Evolutionary conservation across 495 filamentous ascomycete species (phyloP), one percentile per base, ranked within the genome.

Genomic region (Penicillium simplicissimum): DNA sequence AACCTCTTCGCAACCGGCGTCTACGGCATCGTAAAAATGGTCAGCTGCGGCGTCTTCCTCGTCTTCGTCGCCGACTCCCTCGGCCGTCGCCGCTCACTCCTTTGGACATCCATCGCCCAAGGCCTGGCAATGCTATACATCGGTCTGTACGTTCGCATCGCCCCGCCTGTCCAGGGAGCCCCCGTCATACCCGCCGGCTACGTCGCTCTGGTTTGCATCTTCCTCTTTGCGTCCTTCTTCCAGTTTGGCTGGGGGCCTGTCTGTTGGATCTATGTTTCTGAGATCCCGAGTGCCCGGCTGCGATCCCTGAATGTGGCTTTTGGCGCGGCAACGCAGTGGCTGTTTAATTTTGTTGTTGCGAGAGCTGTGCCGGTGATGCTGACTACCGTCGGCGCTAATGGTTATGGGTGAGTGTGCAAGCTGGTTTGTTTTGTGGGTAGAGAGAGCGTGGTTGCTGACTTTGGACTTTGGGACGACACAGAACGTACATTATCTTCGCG

Each of bases 211-310:
- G 83, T 89, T 34, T 88, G 83, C 71, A 87, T 92, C 58, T 92
- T 88, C 71, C 73, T 91, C 47, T 91, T 91, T 65, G 89, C 88
- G 13, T 85, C 84, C 3, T 88, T 88, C 79, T 90, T 90, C 79
- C 88, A 90, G 57, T 90, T 91, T 69, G 87, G 88, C 42, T 92
- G 89, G 88, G 90, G 90, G 0, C 90, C 90, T 0, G 85, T 87
- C 28, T 90, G 88, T 72, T 92, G 89, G 90, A 91, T 89, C 57
- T 88, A 88, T 63, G 85, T 89, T 38, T 82, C 81, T 11, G 87
- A 92, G 78, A 92, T 93, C 67, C 89, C 89, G 11, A 85, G 86
- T 14, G 85, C 87, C 1, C 77, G 89, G 3, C 78, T 91, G 14
- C 78, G 89, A 4, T 85, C 85, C 15, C 75, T 87, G 59, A 90